Conservation (phyloP, 805 yeast species). For the Lipomyces oligophaga region DNA sequence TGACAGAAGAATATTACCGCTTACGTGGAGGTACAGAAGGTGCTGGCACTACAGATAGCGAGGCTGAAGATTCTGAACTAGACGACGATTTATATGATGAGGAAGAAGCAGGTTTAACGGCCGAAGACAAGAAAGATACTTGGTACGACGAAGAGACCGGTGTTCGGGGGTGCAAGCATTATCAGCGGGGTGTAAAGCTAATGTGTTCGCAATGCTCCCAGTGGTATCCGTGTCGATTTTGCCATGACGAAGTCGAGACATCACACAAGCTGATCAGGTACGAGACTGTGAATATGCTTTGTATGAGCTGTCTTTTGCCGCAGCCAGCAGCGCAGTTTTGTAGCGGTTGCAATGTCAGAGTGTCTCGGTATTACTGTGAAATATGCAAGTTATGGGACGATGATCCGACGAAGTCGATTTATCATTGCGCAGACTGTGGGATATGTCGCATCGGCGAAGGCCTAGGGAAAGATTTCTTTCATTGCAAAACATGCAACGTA, state of each 20-base stretch:
- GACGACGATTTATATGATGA: conserved; percentile 11
- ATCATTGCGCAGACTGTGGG: conserved; percentile 90
- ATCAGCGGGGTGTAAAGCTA: conserved; percentile 75
- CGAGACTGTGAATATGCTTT: conserved; percentile 63
- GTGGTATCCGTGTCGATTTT: conserved; percentile 80
- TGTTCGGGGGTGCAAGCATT: conserved; percentile 72
- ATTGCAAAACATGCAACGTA: conserved; percentile 83
- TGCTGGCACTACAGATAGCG: conserved; percentile 29
- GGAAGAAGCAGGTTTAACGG: conserved; percentile 10
- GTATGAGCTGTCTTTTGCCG: conserved; percentile 74
- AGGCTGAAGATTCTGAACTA: not conserved
- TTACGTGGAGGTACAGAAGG: conserved; percentile 30
- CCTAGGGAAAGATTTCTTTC: conserved; percentile 82
- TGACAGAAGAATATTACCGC: conserved; percentile 37
- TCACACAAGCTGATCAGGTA: conserved; percentile 57
- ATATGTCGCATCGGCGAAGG: conserved; percentile 90
- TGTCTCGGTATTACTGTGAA: conserved; percentile 75
- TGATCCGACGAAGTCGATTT: conserved; percentile 67
- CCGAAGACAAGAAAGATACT: conserved; percentile 13
- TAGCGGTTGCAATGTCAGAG: conserved; percentile 56
- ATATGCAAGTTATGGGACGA: conserved; percentile 82
- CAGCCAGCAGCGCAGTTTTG: conserved; percentile 74
- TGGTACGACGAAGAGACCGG: conserved; percentile 40
- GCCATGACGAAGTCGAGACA: conserved; percentile 57
- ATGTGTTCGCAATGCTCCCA: conserved; percentile 71